Evolutionary conservation across 805 yeast genomes (phyloP), one percentile per base, ranked within the genome.

Genomic region (Wickerhamomyces silvicola): DNA sequence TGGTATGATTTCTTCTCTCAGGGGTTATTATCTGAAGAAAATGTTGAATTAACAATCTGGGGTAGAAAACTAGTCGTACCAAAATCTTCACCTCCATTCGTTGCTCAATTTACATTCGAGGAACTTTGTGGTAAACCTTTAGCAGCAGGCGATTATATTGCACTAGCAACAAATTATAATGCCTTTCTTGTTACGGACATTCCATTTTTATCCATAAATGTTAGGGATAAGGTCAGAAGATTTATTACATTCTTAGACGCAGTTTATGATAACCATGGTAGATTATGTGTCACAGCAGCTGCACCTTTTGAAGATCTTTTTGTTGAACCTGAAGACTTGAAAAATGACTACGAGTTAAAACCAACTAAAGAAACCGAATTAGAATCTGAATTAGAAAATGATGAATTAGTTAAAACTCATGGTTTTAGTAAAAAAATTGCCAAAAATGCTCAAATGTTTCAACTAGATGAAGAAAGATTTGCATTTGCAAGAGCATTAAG

Each of bases 191-290:
- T 92, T 28, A 86, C 97, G 0, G 97, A 92, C 52, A 87, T 92
- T 26, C 98, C 98, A 9, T 78, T 78, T 40, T 59, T 92, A 49
- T 76, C 94, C 14, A 68, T 81, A 10, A 70, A 80, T 44, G 81
- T 75, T 29, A 71, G 95, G 41, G 97, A 92, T 49, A 71, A 80
- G 43, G 85, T 88, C 16, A 70, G 97, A 50, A 66, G 98, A 46
- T 90, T 92, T 52, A 92, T 92, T 55, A 92, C 95, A 0, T 92
- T 92, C 47, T 59, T 92, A 33, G 98, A 92, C 56, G 97, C 98
- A 0, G 94, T 88, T 4, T 92, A 92, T 55, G 97, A 92, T 56
- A 81, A 81, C 33, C 88, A 85, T 45, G 83, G 94, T 8, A 71
- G 87, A 49, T 61, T 92, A 11, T 95, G 95, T 2, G 90, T 87